Base-by-base conservation (phyloP, 1,139 yeast species). In the Arxiozyma heterogenica region DNA sequence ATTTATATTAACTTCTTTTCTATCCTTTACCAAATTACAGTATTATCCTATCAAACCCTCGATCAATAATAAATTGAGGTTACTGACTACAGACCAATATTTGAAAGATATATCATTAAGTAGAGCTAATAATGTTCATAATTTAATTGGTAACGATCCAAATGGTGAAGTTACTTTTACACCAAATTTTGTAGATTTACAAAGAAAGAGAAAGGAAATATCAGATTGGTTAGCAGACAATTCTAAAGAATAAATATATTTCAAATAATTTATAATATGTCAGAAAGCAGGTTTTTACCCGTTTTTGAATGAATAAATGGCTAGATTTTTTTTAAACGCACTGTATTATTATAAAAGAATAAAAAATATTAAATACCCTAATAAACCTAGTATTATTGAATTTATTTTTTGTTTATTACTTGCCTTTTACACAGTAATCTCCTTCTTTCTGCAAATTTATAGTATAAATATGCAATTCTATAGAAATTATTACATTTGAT, bases 141-240 rank as follows among this genome's bases (percentile, higher is more conserved):
- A 66, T 53, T 50, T 66, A 38, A 59, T 58, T 22, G 69, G 67
- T 12, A 57, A 60, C 38, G 64, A 64, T 51, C 64, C 69, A 38
- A 60, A 61, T 22, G 71, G 71, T 18, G 67, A 64, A 44, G 57
- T 66, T 5, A 59, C 62, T 21, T 60, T 61, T 50, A 61, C 64
- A 9, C 66, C 71, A 42, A 63, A 61, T 41, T 59, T 68, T 52
- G 57, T 66, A 12, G 61, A 63, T 48, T 55, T 67, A 12, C 63
- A 59, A 44, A 60, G 53, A 17, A 66, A 63, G 54, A 60, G 69
- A 48, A 57, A 58, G 39, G 57, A 60, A 38, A 52, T 59, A 27
- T 57, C 54, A 39, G 58, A 59, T 25, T 64, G 61, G 60, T 45
- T 61, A 51, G 52, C 48, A 39, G 57, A 46, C n/a, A 38, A 34